Conservation (phyloP, 257 asterid genomes). For the Salvia miltiorrhiza region DNA sequence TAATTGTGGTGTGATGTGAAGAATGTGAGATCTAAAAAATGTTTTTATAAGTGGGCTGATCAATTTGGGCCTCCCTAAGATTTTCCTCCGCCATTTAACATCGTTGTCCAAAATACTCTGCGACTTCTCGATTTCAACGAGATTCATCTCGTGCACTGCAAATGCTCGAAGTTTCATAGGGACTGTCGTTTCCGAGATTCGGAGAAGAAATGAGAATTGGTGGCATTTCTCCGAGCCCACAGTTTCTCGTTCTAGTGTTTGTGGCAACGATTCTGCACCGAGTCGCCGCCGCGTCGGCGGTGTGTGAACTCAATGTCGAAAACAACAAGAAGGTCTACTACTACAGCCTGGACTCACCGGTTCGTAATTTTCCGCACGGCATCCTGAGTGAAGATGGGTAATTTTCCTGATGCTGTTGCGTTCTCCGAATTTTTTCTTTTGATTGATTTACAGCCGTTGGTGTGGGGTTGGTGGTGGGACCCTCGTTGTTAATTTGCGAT, state of each 20-base stretch:
- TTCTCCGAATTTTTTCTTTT: background rate
- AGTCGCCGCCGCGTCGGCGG: conserved; percentile 41
- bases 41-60: background rate
- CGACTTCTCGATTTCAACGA: conserved; percentile 28
- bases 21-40: too few relatives aligned
- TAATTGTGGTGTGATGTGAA: too few relatives aligned
- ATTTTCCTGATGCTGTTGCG: conserved; percentile 13
- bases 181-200: conserved; percentile 24
- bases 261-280: conserved; percentile 37
- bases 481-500: background rate
- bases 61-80: background rate
- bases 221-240: conserved; percentile 22
- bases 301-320: conserved; percentile 66
- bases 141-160: conserved; percentile 9
- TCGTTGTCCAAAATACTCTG: background rate
- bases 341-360: conserved; percentile 63
- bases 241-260: conserved; percentile 27
- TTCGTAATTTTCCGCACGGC: conserved; percentile 71
- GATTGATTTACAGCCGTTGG: background rate
- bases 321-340: conserved; percentile 57
- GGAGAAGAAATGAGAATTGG: conserved; percentile 41
- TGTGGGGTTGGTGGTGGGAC: background rate
- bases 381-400: conserved; percentile 98
- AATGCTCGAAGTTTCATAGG: background rate
- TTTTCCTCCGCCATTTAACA: background rate